Percentiles rank a stretch among this genome's conserved stretches.
These are phyloP conservation scores for Vaccinium darrowii DNA, from an alignment of 148 eudicot species.

Conservation along the genomic window DNA sequence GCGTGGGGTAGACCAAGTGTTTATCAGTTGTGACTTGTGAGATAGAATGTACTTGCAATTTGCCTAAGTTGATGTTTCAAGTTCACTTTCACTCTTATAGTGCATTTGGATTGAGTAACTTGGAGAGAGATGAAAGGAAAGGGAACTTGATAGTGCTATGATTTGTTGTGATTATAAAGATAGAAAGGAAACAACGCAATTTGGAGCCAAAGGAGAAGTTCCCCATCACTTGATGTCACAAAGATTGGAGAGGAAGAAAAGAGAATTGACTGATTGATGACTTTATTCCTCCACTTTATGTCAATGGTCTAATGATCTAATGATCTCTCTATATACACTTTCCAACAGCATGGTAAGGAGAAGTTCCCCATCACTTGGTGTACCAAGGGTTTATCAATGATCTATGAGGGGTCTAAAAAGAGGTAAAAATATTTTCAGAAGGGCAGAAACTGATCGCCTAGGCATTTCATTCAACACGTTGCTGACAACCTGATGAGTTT, in stretches of 20 bases:
- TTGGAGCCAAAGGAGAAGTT: not conserved
- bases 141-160: not conserved
- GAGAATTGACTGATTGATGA: not conserved
- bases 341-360: not conserved
- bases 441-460: no score
- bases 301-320: not conserved
- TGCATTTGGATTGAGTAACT: not conserved
- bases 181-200: not conserved
- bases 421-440: no score
- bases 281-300: not conserved
- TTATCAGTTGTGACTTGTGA: no score
- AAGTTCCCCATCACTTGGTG: no score
- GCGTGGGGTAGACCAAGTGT: no score
- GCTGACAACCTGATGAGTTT: no score
- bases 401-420: no score
- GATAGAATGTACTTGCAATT: no score
- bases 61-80: no score
- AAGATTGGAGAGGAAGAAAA: not conserved
- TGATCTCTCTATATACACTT: not conserved
- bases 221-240: not conserved
- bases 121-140: not conserved
- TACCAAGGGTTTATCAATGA: no score
- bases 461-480: no score
- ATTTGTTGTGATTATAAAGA: not conserved
- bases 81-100: not conserved